Percentiles rank a stretch among this genome's conserved stretches.
phyloP scores from a whole-genome alignment of 805 yeast genomes.

The Kuraishia piskuri region DNA sequence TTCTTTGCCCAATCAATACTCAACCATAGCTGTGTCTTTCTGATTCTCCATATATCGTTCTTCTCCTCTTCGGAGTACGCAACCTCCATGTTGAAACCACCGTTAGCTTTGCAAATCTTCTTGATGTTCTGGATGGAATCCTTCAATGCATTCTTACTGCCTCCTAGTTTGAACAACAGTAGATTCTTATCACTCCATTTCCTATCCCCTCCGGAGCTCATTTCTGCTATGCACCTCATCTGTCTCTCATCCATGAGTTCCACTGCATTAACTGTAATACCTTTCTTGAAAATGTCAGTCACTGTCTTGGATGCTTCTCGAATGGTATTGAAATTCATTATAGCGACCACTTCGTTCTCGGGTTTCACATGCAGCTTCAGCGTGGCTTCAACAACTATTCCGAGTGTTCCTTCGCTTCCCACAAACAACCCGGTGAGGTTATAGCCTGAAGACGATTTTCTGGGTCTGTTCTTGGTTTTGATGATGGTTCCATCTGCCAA shows the following conservation, averaged over 20 bases:
- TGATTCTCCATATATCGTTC: conserved; percentile 64
- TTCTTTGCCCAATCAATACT: conserved; percentile 56
- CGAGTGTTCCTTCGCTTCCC: conserved; percentile 77
- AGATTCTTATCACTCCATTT: conserved; percentile 23
- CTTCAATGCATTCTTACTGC: conserved; percentile 27
- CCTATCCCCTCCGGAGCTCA: conserved; percentile 31
- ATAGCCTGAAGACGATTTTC: conserved; percentile 75
- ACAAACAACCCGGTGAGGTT: conserved; percentile 67
- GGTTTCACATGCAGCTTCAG: conserved; percentile 62
- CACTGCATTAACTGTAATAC: conserved; percentile 64
- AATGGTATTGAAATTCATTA: conserved; percentile 59
- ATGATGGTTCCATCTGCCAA: conserved; percentile 73
- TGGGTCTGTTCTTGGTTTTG: conserved; percentile 66
- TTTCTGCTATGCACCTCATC: conserved; percentile 56
- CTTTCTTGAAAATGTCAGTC: conserved; percentile 48
- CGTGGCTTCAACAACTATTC: conserved; percentile 72
- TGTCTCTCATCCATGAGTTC: conserved; percentile 67
- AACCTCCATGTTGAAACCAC: conserved; percentile 50
- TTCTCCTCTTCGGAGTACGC: conserved; percentile 58
- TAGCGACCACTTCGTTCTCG: conserved; percentile 53
- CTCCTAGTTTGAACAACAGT: conserved; percentile 56
- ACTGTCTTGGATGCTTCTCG: conserved; percentile 68
- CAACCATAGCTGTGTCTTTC: conserved; percentile 64
- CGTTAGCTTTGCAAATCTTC: conserved; percentile 42
- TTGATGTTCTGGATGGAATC: conserved; percentile 39